These are phyloP conservation scores for Digitaria exilis DNA, from an alignment of 202 grass and related monocot genomes.

Conservation along the genomic window DNA sequence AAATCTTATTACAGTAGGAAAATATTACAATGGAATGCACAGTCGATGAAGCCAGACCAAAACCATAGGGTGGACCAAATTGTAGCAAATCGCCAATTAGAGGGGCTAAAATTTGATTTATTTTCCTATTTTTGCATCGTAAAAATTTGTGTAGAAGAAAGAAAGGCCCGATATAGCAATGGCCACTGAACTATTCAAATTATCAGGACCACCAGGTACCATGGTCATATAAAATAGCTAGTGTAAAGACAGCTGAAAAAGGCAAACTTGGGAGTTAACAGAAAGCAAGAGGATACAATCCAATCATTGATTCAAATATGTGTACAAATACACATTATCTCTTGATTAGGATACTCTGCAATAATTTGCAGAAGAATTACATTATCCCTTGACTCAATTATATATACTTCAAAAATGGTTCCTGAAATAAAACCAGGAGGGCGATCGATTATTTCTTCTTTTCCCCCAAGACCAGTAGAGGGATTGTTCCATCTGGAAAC, in stretches of 20 bases:
- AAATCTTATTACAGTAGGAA: too few relatives aligned
- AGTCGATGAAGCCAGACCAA: too few relatives aligned
- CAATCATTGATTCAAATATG: neutral
- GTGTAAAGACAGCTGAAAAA: neutral
- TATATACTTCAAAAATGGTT: constrained; percentile 22
- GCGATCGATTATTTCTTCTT: constrained; percentile 3
- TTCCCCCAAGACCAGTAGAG: neutral
- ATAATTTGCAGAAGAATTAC: neutral
- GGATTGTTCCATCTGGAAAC: neutral
- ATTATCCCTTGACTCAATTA: constrained; percentile 9
- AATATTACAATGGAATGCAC: too few relatives aligned
- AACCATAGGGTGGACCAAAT: too few relatives aligned
- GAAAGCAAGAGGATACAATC: neutral
- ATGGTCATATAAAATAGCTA: neutral
- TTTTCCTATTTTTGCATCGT: too few relatives aligned
- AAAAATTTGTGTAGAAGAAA: too few relatives aligned
- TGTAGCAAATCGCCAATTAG: too few relatives aligned
- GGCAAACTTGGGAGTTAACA: neutral
- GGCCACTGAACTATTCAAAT: neutral
- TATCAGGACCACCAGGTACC: neutral
- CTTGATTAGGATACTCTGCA: neutral
- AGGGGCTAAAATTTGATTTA: too few relatives aligned
- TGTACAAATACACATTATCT: neutral
- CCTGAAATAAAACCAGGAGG: constrained; percentile 26
- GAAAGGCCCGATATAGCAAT: too few relatives aligned